Evolutionary conservation across 2,329 filamentous ascomycete genomes (phyloP), one percentile per base, ranked within the genome.

Genomic region (Trichoderma sp.): DNA sequence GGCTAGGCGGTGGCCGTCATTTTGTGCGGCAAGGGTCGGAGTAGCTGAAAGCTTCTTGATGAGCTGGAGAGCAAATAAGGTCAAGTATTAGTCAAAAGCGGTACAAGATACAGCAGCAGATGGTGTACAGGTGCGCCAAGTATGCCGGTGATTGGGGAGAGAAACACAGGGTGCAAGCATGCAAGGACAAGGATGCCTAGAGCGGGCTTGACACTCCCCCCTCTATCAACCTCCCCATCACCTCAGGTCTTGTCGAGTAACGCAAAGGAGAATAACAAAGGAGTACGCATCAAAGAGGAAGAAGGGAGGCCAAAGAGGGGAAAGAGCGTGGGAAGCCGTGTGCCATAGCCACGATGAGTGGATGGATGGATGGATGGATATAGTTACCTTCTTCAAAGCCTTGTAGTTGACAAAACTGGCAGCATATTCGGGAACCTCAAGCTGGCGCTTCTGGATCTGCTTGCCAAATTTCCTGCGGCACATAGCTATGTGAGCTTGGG

Each of bases 371-470:
- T 53, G 6, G 32, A 34, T 29, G n/a, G 8, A 39, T 64, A 97
- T 29, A 25, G 8, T 50, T 64, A 97, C 95, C 92, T 98, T 98
- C 82, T 99, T 99, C 74, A 99, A 85, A 69, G 93, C 94, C 83
- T 99, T 99, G 85, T 99, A 99, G 82, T 99, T 97, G 74, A 98
- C 94, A 78, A 99, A 99, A 81, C 94, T 97, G 72, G 94, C 93
- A 70, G 95, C 94, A 90, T 99, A 99, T 87, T 99, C 95, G 69
- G 95, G 95, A 69, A 99, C 94, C 80, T 99, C 95, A 76, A 99
- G 92, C 86, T 99, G 95, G 79, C 94, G 91, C 85, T 97, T 97
- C 84, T 98, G 95, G 73, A 99, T 97, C 79, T 97, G 93, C 85
- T 99, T 99, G 80, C 95, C 95, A 84, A 99, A 99, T 88, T 99